These are phyloP conservation scores for Lonicera japonica DNA, from an alignment of 129 eudicot genomes.

Conservation along the genomic window DNA sequence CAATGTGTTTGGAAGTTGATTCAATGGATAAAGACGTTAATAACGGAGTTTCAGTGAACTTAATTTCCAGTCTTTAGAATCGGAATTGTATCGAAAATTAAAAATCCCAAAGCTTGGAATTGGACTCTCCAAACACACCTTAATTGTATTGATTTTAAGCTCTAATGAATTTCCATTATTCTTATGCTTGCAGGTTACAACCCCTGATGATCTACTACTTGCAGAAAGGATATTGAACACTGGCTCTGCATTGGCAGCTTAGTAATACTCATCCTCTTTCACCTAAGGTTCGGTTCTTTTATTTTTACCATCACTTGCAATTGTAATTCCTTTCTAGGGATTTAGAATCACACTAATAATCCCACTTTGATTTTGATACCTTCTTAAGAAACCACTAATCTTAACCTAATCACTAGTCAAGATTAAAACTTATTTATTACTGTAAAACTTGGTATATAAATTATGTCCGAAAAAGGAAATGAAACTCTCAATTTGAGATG, in stretches of 20 bases:
- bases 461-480: background rate
- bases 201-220: slow-evolving; percentile 91
- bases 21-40: background rate
- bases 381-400: too few species aligned
- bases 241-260: slow-evolving; percentile 28
- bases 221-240: slow-evolving; percentile 83
- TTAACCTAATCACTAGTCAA: background rate
- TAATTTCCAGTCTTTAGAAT: too few species aligned
- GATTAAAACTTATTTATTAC: background rate
- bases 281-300: background rate
- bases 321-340: too few species aligned
- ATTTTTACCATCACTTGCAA: too few species aligned
- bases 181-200: slow-evolving; percentile 68
- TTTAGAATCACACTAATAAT: too few species aligned
- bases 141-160: background rate
- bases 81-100: too few species aligned
- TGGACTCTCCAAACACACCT: too few species aligned
- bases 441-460: background rate
- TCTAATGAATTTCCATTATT: background rate
- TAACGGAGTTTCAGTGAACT: too few species aligned
- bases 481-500: too few species aligned
- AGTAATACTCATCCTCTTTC: slow-evolving; percentile 4
- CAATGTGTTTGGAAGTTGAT: too few species aligned
- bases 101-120: too few species aligned
- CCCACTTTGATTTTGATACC: too few species aligned